Evolutionary conservation across 768 basidiomycete genomes (phyloP).

Genomic region (Lanmaoa rubissima): DNA sequence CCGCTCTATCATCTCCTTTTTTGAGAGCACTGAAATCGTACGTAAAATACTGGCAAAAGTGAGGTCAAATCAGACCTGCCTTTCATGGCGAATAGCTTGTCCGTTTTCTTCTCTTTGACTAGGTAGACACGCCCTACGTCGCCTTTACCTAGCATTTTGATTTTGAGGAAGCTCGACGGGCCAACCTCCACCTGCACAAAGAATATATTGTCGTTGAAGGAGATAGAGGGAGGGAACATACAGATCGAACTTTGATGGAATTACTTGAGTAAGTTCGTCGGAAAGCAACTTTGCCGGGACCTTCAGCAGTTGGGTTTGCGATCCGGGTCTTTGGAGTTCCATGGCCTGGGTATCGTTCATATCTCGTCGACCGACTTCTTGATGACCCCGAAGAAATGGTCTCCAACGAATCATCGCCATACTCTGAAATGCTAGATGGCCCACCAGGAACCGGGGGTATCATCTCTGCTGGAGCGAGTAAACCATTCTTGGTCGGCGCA

Average conservation of each 20-base stretch:
- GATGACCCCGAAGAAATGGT: conserved; percentile 78
- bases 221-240: conserved; percentile 36
- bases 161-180: conserved; percentile 91
- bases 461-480: conserved; percentile 67
- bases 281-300: conserved; percentile 70
- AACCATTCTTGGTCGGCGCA: conserved; percentile 69
- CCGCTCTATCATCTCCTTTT: conserved; percentile 99
- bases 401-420: conserved; percentile 71
- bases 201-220: background rate
- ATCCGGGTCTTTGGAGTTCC: conserved; percentile 42
- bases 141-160: conserved; percentile 98
- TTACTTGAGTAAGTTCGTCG: conserved; percentile 96
- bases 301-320: conserved; percentile 43
- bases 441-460: conserved; percentile 55
- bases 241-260: conserved; percentile 91
- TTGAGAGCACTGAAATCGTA: conserved; percentile 78
- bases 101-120: conserved; percentile 96
- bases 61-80: conserved; percentile 49
- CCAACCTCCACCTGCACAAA: conserved; percentile 80
- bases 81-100: conserved; percentile 99
- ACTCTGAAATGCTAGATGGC: conserved; percentile 48
- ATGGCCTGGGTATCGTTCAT: conserved; percentile 32
- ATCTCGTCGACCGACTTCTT: conserved; percentile 46
- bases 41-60: conserved; percentile 7
- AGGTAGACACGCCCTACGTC: conserved; percentile 99